Base-by-base conservation (phyloP, 2,329 filamentous ascomycete species). In the Sclerotinia nivalis region DNA sequence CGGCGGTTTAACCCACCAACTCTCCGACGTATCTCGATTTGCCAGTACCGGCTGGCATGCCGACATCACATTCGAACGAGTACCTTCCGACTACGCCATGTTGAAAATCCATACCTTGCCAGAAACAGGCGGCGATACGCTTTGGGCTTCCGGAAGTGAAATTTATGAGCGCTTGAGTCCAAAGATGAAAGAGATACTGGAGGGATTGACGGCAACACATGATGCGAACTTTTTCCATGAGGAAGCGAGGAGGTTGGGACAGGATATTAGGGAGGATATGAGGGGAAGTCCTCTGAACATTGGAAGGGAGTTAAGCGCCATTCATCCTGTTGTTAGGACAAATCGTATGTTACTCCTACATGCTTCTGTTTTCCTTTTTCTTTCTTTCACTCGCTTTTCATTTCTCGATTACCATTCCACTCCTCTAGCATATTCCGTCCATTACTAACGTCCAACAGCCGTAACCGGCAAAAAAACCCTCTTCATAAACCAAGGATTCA, bases 151-250 rank as follows among this genome's bases (percentile, higher is more conserved):
- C 18, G 83, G 83, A 12, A 82, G 82, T 71, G 85, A 87, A 73
- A 79, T 86, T 25, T 88, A 87, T 70, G 86, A 88, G 73, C 80
- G 84, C 6, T 79, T 88, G 10, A 87, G 85, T 0, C 79, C 80
- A 9, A 77, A 81, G 1, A 82, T 85, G 79, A 80, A 80, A 71
- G 79, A 78, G 40, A 82, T 86, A 72, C 77, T 86, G 0, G 84
- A 85, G 71, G 78, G 80, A 0, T 75, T 87, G 20, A 86, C 84
- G 0, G 85, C 83, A 22, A 86, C 83, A 0, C 81, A 83, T 73
- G 81, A 84, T 69, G 82, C 83, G 37, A 82, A 78, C 13, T 83
- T 84, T 74, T 87, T 87, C 76, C 80, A 83, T 47, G 82, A 84
- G 9, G 83, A 84, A 72, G 84, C 85, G 15, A 78, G 78, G 62